phyloP scores from a whole-genome alignment of 345 rosid species.

The Brassica rapa region DNA sequence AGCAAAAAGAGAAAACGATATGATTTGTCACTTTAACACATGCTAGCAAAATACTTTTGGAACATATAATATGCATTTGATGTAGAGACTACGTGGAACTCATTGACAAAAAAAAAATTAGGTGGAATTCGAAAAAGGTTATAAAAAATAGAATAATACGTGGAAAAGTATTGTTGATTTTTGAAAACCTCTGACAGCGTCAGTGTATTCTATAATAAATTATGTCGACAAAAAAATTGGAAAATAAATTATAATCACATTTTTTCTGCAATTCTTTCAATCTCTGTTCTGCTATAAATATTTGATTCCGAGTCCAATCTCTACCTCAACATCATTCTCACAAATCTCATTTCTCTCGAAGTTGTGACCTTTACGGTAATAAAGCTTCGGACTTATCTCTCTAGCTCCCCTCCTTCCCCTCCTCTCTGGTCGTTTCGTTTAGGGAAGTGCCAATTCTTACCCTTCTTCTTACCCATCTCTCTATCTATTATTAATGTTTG shows the following conservation, averaged over 20 bases:
- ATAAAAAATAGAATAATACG: not conserved
- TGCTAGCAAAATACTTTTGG: not conserved
- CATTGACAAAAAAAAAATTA: not conserved
- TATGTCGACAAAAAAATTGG: not conserved
- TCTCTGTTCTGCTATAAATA: conserved; percentile 33
- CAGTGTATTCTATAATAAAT: not conserved
- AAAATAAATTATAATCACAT: conserved; percentile 12
- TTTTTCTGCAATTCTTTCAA: conserved; percentile 2
- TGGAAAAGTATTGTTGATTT: not conserved
- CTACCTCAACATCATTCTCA: conserved; percentile 20
- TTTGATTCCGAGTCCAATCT: conserved; percentile 9
- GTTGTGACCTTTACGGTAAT: not conserved
- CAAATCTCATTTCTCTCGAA: conserved; percentile 19
- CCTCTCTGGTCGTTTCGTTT: not conserved
- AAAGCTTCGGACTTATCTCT: not conserved
- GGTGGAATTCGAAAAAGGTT: not conserved
- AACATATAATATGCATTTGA: not conserved
- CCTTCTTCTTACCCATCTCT: not conserved
- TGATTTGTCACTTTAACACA: not conserved
- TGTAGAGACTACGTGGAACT: not conserved
- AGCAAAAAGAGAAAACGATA: not conserved
- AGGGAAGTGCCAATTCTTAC: conserved; percentile 21
- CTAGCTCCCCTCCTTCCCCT: not conserved
- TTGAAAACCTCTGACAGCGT: conserved; percentile 1
- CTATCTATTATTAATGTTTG: conserved; percentile 26